These are phyloP conservation scores for Vigna trinervia DNA, from an alignment of 306 rosid species.

Conservation along the genomic window DNA sequence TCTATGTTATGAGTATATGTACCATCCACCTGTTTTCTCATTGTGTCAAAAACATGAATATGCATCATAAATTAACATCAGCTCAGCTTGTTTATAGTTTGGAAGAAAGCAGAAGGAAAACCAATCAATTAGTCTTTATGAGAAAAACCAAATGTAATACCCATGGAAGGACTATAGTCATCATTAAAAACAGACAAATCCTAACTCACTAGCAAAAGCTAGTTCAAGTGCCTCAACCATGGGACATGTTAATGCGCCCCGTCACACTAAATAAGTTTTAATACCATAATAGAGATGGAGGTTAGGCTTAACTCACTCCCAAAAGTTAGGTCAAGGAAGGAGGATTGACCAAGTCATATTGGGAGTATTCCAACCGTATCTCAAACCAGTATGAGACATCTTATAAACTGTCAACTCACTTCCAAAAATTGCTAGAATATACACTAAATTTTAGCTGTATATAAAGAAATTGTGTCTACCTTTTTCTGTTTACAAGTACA, in stretches of 20 bases:
- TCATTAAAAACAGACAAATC: background rate
- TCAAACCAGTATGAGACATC: background rate
- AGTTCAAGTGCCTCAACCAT: background rate
- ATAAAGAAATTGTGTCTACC: background rate
- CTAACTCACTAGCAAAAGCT: background rate
- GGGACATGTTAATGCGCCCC: background rate
- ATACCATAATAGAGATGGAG: background rate
- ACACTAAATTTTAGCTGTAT: background rate
- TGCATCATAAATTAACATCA: background rate
- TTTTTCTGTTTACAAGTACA: slow-evolving; percentile 20
- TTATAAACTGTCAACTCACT: slow-evolving; percentile 8
- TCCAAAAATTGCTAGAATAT: background rate
- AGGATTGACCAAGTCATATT: background rate
- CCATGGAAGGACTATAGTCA: slow-evolving; percentile 16
- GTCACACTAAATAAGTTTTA: background rate
- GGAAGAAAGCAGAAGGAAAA: slow-evolving; percentile 10
- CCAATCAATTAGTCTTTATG: background rate
- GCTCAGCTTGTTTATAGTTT: slow-evolving; percentile 5
- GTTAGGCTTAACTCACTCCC: background rate
- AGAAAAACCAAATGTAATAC: background rate
- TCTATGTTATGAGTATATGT: slow-evolving; percentile 85
- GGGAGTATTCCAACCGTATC: background rate
- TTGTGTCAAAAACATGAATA: slow-evolving; percentile 40
- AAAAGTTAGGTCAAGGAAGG: background rate
- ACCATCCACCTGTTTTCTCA: slow-evolving; percentile 69